Percentiles rank a stretch among this genome's conserved stretches.
Conservation (phyloP, 2,329 filamentous ascomycete genomes). For the Ophiostoma sp. region DNA sequence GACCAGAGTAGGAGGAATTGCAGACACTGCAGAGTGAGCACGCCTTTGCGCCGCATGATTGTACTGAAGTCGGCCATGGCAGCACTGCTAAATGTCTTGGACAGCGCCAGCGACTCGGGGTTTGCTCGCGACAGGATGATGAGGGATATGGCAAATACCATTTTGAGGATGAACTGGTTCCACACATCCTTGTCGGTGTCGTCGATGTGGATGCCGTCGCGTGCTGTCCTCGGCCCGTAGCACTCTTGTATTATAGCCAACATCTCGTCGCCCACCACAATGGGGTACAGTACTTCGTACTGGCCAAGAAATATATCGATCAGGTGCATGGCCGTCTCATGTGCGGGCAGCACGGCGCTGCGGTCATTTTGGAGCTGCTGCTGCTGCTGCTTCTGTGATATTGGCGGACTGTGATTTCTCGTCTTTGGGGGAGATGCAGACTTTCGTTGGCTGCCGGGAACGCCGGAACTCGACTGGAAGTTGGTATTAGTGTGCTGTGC, state of each 20-base stretch:
- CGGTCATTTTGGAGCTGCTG: neutral
- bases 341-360: conserved; percentile 20
- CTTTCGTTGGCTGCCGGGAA: neutral
- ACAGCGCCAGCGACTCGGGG: conserved; percentile 24
- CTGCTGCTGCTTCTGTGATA: neutral
- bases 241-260: conserved; percentile 12
- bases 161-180: conserved; percentile 28
- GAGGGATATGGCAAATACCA: conserved; percentile 27
- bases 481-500: conserved; percentile 18
- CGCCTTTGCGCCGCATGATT: conserved; percentile 27
- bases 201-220: neutral
- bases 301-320: conserved; percentile 28
- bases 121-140: conserved; percentile 26
- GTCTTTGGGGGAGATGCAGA: neutral
- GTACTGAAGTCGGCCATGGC: conserved; percentile 26
- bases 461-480: conserved; percentile 9
- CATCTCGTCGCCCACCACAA: conserved; percentile 26
- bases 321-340: conserved; percentile 26
- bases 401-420: neutral
- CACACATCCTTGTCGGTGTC: conserved; percentile 19
- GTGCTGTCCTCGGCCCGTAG: conserved; percentile 1
- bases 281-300: conserved; percentile 29
- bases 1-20: conserved; percentile 27
- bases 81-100: conserved; percentile 25
- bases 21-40: conserved; percentile 28